Evolutionary conservation across 2,329 filamentous ascomycete species (phyloP).

Genomic region (Verticillium nonalfalfae): DNA sequence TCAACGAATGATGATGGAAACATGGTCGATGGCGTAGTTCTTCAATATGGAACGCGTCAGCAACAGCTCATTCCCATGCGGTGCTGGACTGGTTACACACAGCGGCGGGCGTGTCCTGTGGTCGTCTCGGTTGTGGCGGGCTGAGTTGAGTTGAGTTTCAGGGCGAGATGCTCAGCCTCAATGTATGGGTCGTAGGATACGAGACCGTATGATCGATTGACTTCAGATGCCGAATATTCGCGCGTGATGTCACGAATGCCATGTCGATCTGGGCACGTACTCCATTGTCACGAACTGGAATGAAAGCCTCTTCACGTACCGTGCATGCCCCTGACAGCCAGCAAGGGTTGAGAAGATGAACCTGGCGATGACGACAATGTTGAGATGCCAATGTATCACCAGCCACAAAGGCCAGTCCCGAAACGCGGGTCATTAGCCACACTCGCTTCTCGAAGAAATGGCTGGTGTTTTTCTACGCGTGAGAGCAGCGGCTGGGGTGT

Average conservation of each 20-base stretch:
- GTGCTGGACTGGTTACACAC: neutral
- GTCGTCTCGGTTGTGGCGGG: neutral
- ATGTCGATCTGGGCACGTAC: neutral
- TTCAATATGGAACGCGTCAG: neutral
- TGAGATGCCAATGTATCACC: too few species aligned
- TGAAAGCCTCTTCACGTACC: neutral
- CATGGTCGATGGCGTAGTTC: neutral
- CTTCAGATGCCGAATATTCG: neutral
- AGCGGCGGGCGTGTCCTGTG: neutral
- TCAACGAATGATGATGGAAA: conserved; percentile 21
- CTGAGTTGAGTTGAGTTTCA: neutral
- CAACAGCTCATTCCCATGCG: neutral
- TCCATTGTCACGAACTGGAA: neutral
- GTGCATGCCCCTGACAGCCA: neutral
- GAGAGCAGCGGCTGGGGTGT: too few species aligned
- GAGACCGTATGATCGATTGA: neutral
- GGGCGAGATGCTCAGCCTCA: neutral
- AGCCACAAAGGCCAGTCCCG: too few species aligned
- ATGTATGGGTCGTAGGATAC: neutral
- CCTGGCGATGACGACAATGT: too few species aligned
- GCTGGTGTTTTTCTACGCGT: too few species aligned
- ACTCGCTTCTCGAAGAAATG: too few species aligned
- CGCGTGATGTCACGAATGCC: neutral
- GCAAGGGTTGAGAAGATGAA: too few species aligned
- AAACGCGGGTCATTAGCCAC: too few species aligned